These are phyloP conservation scores for Eremothecium coryli DNA, from an alignment of 1,139 yeast species.

Conservation along the genomic window DNA sequence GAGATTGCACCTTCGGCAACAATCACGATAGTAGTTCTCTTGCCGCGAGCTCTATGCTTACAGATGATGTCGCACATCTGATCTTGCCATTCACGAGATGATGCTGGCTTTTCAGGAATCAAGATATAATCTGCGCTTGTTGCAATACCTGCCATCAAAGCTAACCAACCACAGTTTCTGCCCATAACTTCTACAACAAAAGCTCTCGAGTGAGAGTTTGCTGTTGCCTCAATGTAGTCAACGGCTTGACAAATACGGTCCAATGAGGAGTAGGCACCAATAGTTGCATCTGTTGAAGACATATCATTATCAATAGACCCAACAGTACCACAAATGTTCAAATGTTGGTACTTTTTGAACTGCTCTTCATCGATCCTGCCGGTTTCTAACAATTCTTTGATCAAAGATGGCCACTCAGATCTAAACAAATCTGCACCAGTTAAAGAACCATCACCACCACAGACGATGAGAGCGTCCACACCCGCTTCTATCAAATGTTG, in stretches of 20 bases:
- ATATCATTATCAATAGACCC: conserved; percentile 85
- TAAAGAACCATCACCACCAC: conserved; percentile 98
- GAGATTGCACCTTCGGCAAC: conserved; percentile 82
- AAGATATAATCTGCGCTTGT: conserved; percentile 75
- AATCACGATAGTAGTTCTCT: conserved; percentile 69
- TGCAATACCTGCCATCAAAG: conserved; percentile 73
- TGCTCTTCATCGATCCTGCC: conserved; percentile 49
- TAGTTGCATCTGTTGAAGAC: conserved; percentile 75
- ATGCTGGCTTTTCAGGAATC: conserved; percentile 71
- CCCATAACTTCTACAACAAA: conserved; percentile 88
- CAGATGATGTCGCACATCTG: conserved; percentile 57
- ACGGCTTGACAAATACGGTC: conserved; percentile 71
- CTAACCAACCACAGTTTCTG: conserved; percentile 83
- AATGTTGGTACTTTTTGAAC: conserved; percentile 51
- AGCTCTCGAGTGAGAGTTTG: conserved; percentile 74
- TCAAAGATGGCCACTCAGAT: conserved; percentile 83
- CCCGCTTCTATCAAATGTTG: conserved; percentile 79
- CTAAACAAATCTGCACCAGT: conserved; percentile 96
- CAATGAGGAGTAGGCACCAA: conserved; percentile 70
- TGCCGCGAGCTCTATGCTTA: conserved; percentile 61
- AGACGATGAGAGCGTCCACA: conserved; percentile 90
- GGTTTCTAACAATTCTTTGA: conserved; percentile 53
- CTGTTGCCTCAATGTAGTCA: conserved; percentile 78
- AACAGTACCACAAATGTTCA: conserved; percentile 88
- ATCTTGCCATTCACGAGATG: conserved; percentile 52